Conservation (phyloP, 2,329 filamentous ascomycete genomes). For the Cercospora sesami region DNA sequence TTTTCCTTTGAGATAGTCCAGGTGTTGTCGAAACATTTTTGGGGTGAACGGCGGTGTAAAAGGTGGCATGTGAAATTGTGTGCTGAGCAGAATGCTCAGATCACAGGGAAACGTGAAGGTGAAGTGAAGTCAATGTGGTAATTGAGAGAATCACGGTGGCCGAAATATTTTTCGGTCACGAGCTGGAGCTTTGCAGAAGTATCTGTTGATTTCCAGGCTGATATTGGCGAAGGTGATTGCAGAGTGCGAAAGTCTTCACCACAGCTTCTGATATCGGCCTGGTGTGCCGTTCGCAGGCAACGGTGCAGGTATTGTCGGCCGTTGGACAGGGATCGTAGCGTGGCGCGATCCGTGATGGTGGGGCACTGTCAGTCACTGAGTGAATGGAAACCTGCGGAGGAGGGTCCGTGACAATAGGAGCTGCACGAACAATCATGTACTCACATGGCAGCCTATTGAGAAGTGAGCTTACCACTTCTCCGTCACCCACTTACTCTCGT, state of each 20-base stretch:
- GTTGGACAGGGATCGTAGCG: background rate
- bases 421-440: background rate
- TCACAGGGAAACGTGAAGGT: background rate
- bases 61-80: background rate
- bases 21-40: slow-evolving; percentile 3
- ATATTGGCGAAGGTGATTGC: background rate
- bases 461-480: background rate
- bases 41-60: background rate
- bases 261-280: background rate
- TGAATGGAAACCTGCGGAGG: background rate
- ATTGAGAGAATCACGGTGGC: background rate
- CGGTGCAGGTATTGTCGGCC: background rate
- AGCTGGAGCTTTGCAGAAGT: too few relatives aligned
- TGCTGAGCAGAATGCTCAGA: background rate
- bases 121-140: background rate
- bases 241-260: background rate
- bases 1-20: slow-evolving; percentile 5
- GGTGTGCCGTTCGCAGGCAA: background rate
- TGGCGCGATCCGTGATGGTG: background rate
- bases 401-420: slow-evolving; percentile 1
- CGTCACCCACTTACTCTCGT: background rate
- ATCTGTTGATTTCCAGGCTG: background rate
- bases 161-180: too few relatives aligned
- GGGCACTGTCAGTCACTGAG: background rate
- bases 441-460: slow-evolving; percentile 8